Evolutionary conservation across 768 basidiomycete species (phyloP).

Genomic region (Boletus pseudopeckii): DNA sequence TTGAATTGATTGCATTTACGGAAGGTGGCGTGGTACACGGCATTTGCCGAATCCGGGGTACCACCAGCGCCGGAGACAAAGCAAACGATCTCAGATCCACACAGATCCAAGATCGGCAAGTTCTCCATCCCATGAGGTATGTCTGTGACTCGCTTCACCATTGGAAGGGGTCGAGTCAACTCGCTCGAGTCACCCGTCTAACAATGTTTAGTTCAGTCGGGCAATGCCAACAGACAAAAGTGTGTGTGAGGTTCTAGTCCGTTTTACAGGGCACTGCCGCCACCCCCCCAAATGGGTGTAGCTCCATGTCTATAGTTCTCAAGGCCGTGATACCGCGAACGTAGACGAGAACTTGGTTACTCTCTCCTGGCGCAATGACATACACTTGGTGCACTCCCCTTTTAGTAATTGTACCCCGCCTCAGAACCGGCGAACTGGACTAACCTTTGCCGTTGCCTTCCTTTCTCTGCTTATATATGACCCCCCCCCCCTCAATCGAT

Average conservation of each 20-base stretch:
- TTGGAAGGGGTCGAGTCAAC: background rate
- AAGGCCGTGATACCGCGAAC: conserved; percentile 1
- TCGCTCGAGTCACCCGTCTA: background rate
- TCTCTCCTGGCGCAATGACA: conserved; percentile 6
- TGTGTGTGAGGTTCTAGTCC: background rate
- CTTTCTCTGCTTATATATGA: conserved; percentile 27
- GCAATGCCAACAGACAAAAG: background rate
- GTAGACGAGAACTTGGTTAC: background rate
- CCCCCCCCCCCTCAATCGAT: background rate
- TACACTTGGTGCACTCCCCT: conserved; percentile 6
- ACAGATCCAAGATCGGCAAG: conserved; percentile 16
- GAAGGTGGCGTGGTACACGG: conserved; percentile 13
- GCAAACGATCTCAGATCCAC: conserved; percentile 32
- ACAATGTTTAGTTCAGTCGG: background rate
- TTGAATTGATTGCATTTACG: background rate
- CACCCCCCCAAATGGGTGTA: conserved; percentile 8
- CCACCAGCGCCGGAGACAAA: conserved; percentile 32
- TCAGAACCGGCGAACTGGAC: conserved; percentile 20
- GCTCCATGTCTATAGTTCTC: conserved; percentile 3
- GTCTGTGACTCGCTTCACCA: background rate
- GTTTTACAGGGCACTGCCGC: conserved; percentile 15
- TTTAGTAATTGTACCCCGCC: conserved; percentile 11
- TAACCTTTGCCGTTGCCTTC: conserved; percentile 18
- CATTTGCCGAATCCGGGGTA: conserved; percentile 31
- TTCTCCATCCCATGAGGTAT: conserved; percentile 2